These are phyloP conservation scores for Thalassiosira profunda DNA, from an alignment of 108 stramenopile genomes.

Conservation along the genomic window DNA sequence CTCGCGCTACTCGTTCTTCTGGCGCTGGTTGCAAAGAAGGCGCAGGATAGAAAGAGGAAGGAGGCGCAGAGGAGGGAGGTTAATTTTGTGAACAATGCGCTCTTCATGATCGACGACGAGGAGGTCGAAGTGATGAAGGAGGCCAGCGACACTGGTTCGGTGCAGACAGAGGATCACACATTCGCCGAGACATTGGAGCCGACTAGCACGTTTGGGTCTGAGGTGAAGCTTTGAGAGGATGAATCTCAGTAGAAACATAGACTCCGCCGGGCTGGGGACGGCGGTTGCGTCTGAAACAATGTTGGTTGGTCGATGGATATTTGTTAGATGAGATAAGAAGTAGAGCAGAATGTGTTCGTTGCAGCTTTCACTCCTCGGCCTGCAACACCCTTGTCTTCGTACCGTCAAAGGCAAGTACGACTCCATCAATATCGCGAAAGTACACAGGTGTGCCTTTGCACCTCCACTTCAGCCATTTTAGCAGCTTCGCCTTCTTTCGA, in stretches of 20 bases:
- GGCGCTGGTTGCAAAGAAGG: neutral
- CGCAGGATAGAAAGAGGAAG: neutral
- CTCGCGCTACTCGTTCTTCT: neutral
- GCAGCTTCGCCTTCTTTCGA: constrained; percentile 33
- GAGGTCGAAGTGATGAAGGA: neutral
- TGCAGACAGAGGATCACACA: neutral
- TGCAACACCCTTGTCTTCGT: too few species aligned
- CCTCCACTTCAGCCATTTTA: constrained; percentile 52
- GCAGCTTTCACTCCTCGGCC: too few species aligned
- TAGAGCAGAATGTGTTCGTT: too few species aligned
- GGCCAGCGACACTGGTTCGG: neutral
- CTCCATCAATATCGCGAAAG: constrained; percentile 32
- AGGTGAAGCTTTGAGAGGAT: too few species aligned
- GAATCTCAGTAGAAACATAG: too few species aligned
- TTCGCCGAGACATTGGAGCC: too few species aligned
- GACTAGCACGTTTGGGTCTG: too few species aligned
- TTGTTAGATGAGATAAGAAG: too few species aligned
- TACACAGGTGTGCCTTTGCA: constrained; percentile 31
- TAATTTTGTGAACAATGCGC: neutral
- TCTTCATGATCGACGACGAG: neutral
- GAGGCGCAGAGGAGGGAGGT: neutral
- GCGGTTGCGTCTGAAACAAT: too few species aligned
- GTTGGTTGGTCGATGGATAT: too few species aligned
- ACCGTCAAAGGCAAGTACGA: constrained; percentile 34
- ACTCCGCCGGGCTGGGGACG: too few species aligned